phyloP scores from a whole-genome alignment of 768 basidiomycete species.

The Leccinum broughii region DNA sequence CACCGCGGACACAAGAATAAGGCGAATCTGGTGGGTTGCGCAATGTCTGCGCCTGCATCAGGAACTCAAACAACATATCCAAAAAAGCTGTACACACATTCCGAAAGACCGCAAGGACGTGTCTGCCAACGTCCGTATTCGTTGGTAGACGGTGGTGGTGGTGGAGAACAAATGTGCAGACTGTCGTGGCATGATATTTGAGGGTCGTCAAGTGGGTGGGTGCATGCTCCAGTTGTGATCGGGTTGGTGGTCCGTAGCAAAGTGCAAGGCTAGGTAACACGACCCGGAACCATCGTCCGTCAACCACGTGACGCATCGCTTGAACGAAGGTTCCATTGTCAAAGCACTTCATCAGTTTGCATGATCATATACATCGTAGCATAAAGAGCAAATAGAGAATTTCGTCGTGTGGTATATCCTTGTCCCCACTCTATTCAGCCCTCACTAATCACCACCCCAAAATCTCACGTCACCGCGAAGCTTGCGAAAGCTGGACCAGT shows the following conservation, averaged over 20 bases:
- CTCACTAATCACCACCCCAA: neutral
- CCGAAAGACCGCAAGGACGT: constrained; percentile 73
- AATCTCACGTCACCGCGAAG: constrained; percentile 26
- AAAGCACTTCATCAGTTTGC: neutral
- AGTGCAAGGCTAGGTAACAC: neutral
- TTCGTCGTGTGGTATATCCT: constrained; percentile 23
- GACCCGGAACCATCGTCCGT: neutral
- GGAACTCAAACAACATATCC: neutral
- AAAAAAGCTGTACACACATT: constrained; percentile 54
- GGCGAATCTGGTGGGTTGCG: constrained; percentile 86
- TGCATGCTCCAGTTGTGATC: constrained; percentile 18
- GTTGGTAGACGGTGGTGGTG: constrained; percentile 28
- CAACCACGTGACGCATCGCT: constrained; percentile 22
- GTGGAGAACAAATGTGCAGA: constrained; percentile 20
- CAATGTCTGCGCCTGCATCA: constrained; percentile 60
- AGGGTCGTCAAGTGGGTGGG: constrained; percentile 11
- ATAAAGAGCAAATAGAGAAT: constrained; percentile 14
- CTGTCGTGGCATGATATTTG: constrained; percentile 28
- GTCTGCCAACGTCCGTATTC: constrained; percentile 40
- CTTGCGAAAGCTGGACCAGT: constrained; percentile 40
- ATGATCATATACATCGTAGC: constrained; percentile 5
- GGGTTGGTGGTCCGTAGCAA: neutral
- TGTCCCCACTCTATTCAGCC: constrained; percentile 2
- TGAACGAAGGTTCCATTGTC: neutral
- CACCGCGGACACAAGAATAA: constrained; percentile 83